Evolutionary conservation across 345 rosid species (phyloP), one percentile per base, ranked within the genome.

Genomic region (Physaria fendleri): DNA sequence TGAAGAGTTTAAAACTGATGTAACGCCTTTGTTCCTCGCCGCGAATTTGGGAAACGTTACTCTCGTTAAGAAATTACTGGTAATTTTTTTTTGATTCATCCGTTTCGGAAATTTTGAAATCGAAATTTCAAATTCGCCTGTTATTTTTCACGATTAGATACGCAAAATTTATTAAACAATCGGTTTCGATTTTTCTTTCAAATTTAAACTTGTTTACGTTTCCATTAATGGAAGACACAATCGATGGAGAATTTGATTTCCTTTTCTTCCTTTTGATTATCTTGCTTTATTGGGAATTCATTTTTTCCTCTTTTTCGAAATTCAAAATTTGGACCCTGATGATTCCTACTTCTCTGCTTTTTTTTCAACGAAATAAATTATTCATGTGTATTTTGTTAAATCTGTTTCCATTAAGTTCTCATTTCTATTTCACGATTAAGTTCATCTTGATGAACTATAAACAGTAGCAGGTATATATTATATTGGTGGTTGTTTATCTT

Each of bases 1-100:
- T 56, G 92, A 83, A 72, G 99, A 93, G 79, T 82, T 93, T 57
- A 87, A 74, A 77, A 87, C 97, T 13, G 97, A 93, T 56, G 99
- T 93, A 35, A 79, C 95, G n/a, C 83, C 99, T 42, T 69, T 93
- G 60, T 87, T 90, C 74, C 82, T 89, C 69, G 96, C 97, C 46
- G 92, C 77, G 47, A 95, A 81, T 39, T 73, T 74, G 27, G 97
- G 99, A 73, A 83, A 82, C 74, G 82, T 74, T 12, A 66, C 79
- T 53, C 88, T 93, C 69, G 88, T 90, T 38, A 93, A 79, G 87
- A 69, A 74, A 50, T 52, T 93, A 44, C 84, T 93, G 90, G 99
- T 93, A 84, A 68, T 27, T 56, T 2, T 24, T 10, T 15, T 24
- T 10, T 33, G 7, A 29, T 8, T 46, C 1, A 47, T 33, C 58